phyloP scores from a whole-genome alignment of 192 early-diverging fungal species.

The Pecoramyces ruminantium region DNA sequence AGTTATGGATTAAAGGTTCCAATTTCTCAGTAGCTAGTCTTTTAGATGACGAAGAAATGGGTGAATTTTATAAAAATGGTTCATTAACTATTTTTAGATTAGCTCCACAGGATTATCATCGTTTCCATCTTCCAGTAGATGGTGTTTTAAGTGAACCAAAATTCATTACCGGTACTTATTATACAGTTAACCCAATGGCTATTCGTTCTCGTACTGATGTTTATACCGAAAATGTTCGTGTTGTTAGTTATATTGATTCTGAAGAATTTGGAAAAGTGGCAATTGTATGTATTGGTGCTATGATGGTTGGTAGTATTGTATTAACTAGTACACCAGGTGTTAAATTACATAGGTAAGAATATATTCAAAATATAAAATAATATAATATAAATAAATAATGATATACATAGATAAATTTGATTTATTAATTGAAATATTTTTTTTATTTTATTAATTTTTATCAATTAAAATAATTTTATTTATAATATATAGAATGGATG shows the following conservation, averaged over 20 bases:
- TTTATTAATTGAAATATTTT: no score
- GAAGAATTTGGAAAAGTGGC: constrained; percentile 51
- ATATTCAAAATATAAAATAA: no score
- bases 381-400: no score
- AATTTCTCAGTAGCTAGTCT: constrained; percentile 45
- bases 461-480: no score
- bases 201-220: constrained; percentile 53
- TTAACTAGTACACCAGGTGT: constrained; percentile 23
- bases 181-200: constrained; percentile 74
- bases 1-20: constrained; percentile 67
- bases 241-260: constrained; percentile 43
- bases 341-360: neutral
- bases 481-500: constrained; percentile 57
- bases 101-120: constrained; percentile 73
- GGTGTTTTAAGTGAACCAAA: constrained; percentile 34
- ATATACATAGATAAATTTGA: no score
- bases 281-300: constrained; percentile 55
- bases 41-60: constrained; percentile 18
- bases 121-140: constrained; percentile 59
- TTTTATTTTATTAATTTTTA: no score
- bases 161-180: constrained; percentile 46
- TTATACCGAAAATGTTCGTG: constrained; percentile 58
- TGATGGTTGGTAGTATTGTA: constrained; percentile 69
- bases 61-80: constrained; percentile 38
- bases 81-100: constrained; percentile 52